phyloP scores from a whole-genome alignment of 345 rosid species.

The Laguncularia racemosa region DNA sequence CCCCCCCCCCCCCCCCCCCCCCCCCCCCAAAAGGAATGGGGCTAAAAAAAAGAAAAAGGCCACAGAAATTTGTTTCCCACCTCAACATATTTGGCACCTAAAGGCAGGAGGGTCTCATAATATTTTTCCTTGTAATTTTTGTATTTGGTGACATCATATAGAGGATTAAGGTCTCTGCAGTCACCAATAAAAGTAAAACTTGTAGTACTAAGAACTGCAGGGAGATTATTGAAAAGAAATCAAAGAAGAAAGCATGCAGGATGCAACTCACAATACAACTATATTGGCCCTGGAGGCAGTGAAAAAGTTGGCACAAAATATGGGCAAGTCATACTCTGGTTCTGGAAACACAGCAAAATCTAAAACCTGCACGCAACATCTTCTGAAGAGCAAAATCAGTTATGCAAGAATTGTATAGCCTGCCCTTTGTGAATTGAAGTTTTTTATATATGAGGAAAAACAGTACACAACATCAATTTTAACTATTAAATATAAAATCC shows the following conservation, averaged over 20 bases:
- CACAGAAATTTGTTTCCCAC: conserved; percentile 20
- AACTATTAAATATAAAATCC: too few species aligned
- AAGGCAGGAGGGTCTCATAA: conserved; percentile 46
- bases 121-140: conserved; percentile 72
- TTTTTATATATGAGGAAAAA: too few species aligned
- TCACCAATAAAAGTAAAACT: neutral
- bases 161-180: conserved; percentile 83
- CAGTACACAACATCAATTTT: too few species aligned
- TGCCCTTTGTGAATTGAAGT: too few species aligned
- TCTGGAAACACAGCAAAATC: conserved; percentile 82
- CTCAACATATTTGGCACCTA: conserved; percentile 60
- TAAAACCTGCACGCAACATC: conserved; percentile 47
- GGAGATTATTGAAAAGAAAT: neutral
- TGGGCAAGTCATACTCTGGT: conserved; percentile 76
- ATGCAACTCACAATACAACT: conserved; percentile 61
- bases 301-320: conserved; percentile 92
- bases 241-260: conserved; percentile 1
- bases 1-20: too few species aligned
- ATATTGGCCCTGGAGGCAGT: conserved; percentile 57
- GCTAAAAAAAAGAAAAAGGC: neutral
- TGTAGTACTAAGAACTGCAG: neutral
- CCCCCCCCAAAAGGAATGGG: too few species aligned
- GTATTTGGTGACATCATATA: conserved; percentile 45
- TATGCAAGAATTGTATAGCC: too few species aligned
- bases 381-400: conserved; percentile 10